Evolutionary conservation across 768 basidiomycete genomes (phyloP), one percentile per base, ranked within the genome.

Genomic region (Mycena epipterygia): DNA sequence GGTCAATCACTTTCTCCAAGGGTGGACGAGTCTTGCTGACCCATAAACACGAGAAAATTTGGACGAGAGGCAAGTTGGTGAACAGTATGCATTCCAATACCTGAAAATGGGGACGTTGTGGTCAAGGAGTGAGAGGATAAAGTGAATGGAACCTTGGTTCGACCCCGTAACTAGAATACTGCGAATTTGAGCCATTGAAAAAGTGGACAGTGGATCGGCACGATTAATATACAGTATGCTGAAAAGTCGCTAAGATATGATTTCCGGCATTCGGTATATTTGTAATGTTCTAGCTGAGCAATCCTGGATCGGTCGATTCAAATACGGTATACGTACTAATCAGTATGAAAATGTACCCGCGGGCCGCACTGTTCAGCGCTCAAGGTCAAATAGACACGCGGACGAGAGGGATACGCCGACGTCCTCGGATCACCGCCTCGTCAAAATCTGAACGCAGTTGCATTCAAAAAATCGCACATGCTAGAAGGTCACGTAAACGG

Each of bases 11-110:
- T 3, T 32, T 7, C 6, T 16, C 2, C 1, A 9, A 37, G 17
- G n/a, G n/a, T n/a, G n/a, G n/a, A n/a, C n/a, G n/a, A 2, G 41
- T 25, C 7, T 23, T 13, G 25, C 59, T 35, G 16, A 71, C 70
- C 58, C 70, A 71, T 66, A 23, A 71, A 71, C 29, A 71, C 64
- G 32, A 71, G 21, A 1, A 71, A 58, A 46, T 39, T 39, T 11
- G 64, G 57, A 5, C 39, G 61, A 41, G 25, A 21, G 0, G 58
- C 70, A 19, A 71, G 33, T 32, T 66, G 63, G 41, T 66, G 64
- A 13, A 62, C 70, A 21, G 70, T 56, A 35, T 71, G 70, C 55
- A 51, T 51, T 44, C 68, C 68, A 2, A 70, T 21, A 0, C 68
- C 69, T 65, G 42, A 35, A 14, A 17, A 7, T 63, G 16, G 5